Conservation (phyloP, 2,329 filamentous ascomycete genomes). For the Huntiella savannae region DNA sequence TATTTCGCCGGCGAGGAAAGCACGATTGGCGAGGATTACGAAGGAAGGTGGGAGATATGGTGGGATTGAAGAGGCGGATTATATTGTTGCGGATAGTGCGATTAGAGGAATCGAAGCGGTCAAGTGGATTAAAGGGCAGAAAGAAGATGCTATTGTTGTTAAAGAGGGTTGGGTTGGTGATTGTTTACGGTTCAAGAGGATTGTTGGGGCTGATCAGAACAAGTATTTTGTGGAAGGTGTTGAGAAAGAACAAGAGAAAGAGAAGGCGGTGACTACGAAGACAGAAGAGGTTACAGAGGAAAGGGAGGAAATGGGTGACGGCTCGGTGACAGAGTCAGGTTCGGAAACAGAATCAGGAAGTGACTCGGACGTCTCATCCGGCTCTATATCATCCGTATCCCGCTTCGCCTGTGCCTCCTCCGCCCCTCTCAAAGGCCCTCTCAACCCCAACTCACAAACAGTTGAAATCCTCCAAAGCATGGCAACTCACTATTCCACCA, state of each 20-base stretch:
- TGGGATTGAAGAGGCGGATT: constrained; percentile 42
- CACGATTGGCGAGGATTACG: constrained; percentile 55
- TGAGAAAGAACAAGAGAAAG: constrained; percentile 10
- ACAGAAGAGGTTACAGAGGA: background rate
- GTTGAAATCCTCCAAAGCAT: constrained; percentile 64
- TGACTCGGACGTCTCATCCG: background rate
- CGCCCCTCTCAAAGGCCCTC: constrained; percentile 16
- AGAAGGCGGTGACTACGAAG: background rate
- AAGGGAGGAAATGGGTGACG: constrained; percentile 12
- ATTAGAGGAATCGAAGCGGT: constrained; percentile 46
- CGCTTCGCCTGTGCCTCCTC: constrained; percentile 31
- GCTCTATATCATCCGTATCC: constrained; percentile 11
- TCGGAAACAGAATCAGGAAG: constrained; percentile 15
- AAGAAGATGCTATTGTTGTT: constrained; percentile 30
- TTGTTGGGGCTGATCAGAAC: constrained; percentile 39
- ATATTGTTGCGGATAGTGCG: constrained; percentile 58
- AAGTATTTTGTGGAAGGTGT: constrained; percentile 41
- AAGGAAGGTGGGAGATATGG: constrained; percentile 60
- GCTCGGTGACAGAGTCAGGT: constrained; percentile 27
- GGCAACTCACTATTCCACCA: constrained; percentile 55
- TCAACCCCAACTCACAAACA: constrained; percentile 55
- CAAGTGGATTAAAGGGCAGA: constrained; percentile 19
- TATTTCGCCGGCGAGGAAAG: constrained; percentile 42
- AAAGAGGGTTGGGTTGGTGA: constrained; percentile 51
- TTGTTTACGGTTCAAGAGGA: constrained; percentile 37